A percentile compares a stretch with the other conserved stretches of the same genome.
Conservation (phyloP, 805 yeast species). For the Yueomyces sinensis region DNA sequence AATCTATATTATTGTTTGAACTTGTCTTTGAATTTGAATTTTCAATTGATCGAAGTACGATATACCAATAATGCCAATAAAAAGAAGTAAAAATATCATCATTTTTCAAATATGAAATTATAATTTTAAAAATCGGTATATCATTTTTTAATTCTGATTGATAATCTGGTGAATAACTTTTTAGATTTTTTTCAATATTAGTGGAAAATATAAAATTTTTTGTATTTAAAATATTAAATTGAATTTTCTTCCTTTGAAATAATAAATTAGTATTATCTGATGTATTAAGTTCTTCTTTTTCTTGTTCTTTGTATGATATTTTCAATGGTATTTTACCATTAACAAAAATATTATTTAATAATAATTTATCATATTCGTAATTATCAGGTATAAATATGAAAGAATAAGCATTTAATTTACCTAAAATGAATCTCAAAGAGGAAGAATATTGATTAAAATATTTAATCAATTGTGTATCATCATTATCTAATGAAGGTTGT, state of each 20-base stretch:
- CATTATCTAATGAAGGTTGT: not conserved
- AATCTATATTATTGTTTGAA: not conserved
- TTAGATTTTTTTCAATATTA: not conserved
- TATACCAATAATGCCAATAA: conserved; percentile 23
- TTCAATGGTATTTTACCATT: not conserved
- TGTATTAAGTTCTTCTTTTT: too few relatives aligned
- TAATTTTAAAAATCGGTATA: conserved; percentile 11
- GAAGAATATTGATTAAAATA: conserved; percentile 12
- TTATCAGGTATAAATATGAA: conserved; percentile 19
- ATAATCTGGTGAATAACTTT: not conserved
- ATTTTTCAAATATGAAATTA: conserved; percentile 20
- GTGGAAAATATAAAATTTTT: conserved; percentile 6
- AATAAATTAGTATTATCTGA: not conserved
- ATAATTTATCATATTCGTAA: conserved; percentile 11
- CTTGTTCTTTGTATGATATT: not conserved
- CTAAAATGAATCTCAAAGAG: conserved; percentile 17
- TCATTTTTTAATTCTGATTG: not conserved
- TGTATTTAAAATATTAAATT: conserved; percentile 5
- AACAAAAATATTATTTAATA: not conserved
- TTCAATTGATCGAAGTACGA: conserved; percentile 4
- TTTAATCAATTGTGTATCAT: conserved; percentile 1
- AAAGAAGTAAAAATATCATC: conserved; percentile 17
- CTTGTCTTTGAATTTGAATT: not conserved
- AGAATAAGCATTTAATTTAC: conserved; percentile 21
- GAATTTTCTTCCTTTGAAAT: conserved; percentile 1